Conservation (phyloP, 768 basidiomycete genomes). For the Pulveroboletus ravenelii region DNA sequence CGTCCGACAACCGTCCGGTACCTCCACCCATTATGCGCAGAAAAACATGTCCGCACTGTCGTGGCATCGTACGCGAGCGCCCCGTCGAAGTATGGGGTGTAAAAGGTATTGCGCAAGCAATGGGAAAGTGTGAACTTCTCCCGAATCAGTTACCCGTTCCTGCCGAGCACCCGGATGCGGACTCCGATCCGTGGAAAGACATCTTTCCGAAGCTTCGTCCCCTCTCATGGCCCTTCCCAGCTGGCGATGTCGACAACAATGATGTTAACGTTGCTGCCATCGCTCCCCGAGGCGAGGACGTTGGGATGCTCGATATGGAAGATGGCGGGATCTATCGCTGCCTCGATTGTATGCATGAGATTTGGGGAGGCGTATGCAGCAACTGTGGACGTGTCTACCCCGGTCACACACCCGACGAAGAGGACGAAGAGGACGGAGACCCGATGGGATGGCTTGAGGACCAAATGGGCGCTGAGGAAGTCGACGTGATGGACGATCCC, state of each 20-base stretch:
- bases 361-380: conserved; percentile 64
- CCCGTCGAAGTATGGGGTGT: conserved; percentile 48
- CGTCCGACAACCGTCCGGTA: conserved; percentile 22
- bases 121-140: conserved; percentile 52
- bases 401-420: conserved; percentile 38
- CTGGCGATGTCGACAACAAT: conserved; percentile 14
- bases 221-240: conserved; percentile 25
- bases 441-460: conserved; percentile 34
- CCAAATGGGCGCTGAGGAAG: conserved; percentile 33
- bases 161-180: conserved; percentile 23
- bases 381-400: conserved; percentile 56
- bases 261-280: conserved; percentile 13
- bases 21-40: conserved; percentile 30
- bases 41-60: conserved; percentile 45
- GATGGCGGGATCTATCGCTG: conserved; percentile 79
- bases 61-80: conserved; percentile 38
- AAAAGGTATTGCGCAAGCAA: conserved; percentile 41
- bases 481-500: conserved; percentile 28
- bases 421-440: conserved; percentile 27
- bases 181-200: conserved; percentile 60
- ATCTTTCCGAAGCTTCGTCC: conserved; percentile 43
- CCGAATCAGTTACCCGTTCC: conserved; percentile 22
- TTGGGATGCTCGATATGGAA: conserved; percentile 68
- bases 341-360: conserved; percentile 72
- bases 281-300: conserved; percentile 31